Evolutionary conservation across 306 rosid genomes (phyloP).

Genomic region (Prunus kanzakura): DNA sequence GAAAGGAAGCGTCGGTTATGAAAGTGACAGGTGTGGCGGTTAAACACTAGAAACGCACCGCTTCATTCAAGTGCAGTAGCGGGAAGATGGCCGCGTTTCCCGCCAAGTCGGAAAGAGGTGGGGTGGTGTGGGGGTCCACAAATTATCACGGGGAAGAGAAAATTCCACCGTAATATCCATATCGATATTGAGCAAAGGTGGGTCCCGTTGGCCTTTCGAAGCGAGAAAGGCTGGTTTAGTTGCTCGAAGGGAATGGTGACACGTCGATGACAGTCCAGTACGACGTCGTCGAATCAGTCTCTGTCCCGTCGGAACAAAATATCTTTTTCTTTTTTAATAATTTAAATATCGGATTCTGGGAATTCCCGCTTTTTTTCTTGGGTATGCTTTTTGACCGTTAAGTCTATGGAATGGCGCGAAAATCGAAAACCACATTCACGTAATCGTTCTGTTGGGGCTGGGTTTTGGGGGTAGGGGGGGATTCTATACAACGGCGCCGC

Average conservation of each 20-base stretch:
- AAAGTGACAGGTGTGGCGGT: conserved; percentile 19
- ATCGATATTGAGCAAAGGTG: neutral
- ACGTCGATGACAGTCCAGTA: conserved; percentile 32
- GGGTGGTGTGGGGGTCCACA: conserved; percentile 19
- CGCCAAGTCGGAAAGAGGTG: conserved; percentile 40
- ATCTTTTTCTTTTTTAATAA: neutral
- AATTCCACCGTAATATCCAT: neutral
- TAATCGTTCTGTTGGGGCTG: neutral
- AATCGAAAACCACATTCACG: conserved; percentile 26
- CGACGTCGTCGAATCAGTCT: neutral
- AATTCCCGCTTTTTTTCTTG: conserved; percentile 32
- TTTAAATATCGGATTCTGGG: neutral
- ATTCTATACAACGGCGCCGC: conserved; percentile 40
- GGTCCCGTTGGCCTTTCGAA: conserved; percentile 20
- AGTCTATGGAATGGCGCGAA: conserved; percentile 34
- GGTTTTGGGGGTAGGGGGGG: neutral
- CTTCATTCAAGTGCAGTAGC: conserved; percentile 26
- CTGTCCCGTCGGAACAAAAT: neutral
- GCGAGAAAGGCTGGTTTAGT: conserved; percentile 10
- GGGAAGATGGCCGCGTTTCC: conserved; percentile 46
- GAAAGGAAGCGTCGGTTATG: neutral
- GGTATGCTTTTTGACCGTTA: conserved; percentile 49
- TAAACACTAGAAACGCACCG: neutral
- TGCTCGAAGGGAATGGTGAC: neutral
- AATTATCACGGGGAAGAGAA: neutral